Evolutionary conservation across 2,329 filamentous ascomycete species (phyloP).

Genomic region (Trichoderma cornu-damae): DNA sequence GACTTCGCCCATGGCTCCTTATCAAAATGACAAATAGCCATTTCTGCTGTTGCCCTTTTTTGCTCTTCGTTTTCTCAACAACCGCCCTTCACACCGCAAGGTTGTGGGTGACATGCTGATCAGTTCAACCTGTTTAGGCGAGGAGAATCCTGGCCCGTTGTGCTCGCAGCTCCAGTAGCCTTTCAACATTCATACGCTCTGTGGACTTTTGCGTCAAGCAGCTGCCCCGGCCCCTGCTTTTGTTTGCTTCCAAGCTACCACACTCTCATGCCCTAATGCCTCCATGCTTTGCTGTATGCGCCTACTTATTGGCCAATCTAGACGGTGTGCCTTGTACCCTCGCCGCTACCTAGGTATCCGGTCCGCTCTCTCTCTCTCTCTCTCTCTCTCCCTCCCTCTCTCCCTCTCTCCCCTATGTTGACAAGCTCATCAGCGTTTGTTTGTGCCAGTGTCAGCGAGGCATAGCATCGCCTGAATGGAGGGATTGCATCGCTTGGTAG

Average conservation of each 20-base stretch:
- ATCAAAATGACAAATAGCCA: background rate
- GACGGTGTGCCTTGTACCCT: background rate
- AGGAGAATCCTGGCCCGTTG: background rate
- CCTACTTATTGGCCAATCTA: background rate
- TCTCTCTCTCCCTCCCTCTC: background rate
- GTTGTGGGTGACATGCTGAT: background rate
- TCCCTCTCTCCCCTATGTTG: background rate
- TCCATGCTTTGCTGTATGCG: background rate
- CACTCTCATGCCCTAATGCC: background rate
- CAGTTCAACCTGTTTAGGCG: background rate
- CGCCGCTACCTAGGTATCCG: background rate
- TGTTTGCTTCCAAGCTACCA: background rate
- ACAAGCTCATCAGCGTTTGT: background rate
- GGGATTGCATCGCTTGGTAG: background rate
- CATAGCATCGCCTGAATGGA: background rate
- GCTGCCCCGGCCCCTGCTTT: background rate
- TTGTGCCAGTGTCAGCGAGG: background rate
- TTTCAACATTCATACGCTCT: background rate
- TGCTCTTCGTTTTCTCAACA: too few species aligned
- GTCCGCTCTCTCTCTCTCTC: background rate
- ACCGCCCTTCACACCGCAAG: background rate
- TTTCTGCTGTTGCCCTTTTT: background rate
- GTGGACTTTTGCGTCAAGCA: background rate
- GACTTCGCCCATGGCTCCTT: background rate
- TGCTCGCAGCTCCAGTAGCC: background rate